Conservation (phyloP, 2,329 filamentous ascomycete species). For the Thelonectria discophora region DNA sequence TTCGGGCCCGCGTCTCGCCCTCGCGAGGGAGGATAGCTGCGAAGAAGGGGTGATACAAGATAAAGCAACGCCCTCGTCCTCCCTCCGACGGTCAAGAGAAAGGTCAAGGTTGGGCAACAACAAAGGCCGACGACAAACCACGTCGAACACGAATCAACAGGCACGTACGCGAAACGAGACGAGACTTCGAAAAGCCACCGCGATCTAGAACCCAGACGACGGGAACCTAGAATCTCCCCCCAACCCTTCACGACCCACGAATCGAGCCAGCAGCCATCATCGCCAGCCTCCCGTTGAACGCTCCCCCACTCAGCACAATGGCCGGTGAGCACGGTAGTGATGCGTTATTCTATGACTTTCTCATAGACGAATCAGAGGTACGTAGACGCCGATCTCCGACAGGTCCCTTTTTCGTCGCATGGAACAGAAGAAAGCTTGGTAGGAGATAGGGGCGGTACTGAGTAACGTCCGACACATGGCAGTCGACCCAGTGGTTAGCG, state of each 20-base stretch:
- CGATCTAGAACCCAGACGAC: slow-evolving; percentile 6
- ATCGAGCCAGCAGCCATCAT: slow-evolving; percentile 18
- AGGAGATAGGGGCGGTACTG: slow-evolving; percentile 8
- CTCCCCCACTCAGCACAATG: slow-evolving; percentile 28
- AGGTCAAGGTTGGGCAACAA: not conserved
- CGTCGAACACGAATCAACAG: slow-evolving; percentile 6
- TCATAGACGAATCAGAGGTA: slow-evolving; percentile 43
- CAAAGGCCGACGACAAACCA: not conserved
- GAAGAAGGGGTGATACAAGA: slow-evolving; percentile 12
- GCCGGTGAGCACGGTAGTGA: slow-evolving; percentile 36
- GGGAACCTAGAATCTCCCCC: not conserved
- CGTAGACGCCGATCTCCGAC: slow-evolving; percentile 22
- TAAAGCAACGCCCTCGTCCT: slow-evolving; percentile 9
- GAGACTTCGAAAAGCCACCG: slow-evolving; percentile 10
- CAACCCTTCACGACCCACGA: slow-evolving; percentile 13
- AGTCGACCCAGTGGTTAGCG: slow-evolving; percentile 20
- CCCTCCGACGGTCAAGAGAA: not conserved
- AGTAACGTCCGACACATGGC: slow-evolving; percentile 22
- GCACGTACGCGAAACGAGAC: slow-evolving; percentile 8
- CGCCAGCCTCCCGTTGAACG: slow-evolving; percentile 3
- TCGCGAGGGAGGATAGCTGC: too few species aligned
- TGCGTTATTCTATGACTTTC: slow-evolving; percentile 43
- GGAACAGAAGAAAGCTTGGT: slow-evolving; percentile 14
- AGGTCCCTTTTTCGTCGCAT: slow-evolving; percentile 24
- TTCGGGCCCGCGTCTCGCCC: not conserved